Conservation (phyloP, 805 yeast species). For the Candida michaelii region DNA sequence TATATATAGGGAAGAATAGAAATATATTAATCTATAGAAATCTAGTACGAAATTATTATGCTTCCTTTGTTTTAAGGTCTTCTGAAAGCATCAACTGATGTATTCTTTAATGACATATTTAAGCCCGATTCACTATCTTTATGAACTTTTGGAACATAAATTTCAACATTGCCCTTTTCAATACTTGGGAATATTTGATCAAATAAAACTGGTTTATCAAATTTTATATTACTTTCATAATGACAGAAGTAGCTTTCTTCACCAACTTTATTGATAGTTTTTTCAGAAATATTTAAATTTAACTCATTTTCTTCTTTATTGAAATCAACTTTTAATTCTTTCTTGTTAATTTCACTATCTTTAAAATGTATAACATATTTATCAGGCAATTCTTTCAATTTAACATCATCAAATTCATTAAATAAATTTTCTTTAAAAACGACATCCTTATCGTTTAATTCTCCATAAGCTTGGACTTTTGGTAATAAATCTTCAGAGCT, state of each 20-base stretch:
- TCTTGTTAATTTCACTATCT: constrained; percentile 16
- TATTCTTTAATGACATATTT: constrained; percentile 16
- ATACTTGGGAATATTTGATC: constrained; percentile 23
- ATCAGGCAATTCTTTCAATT: constrained; percentile 24
- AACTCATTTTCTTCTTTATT: constrained; percentile 24
- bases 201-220: constrained; percentile 24
- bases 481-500: constrained; percentile 17
- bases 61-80: no score
- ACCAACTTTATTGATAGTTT: constrained; percentile 12
- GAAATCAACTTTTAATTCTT: constrained; percentile 24
- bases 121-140: constrained; percentile 11
- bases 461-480: constrained; percentile 17
- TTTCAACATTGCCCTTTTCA: constrained; percentile 19
- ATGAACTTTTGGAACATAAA: constrained; percentile 22
- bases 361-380: constrained; percentile 23
- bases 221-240: constrained; percentile 21
- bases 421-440: constrained; percentile 17
- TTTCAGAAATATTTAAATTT: constrained; percentile 18
- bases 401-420: constrained; percentile 20
- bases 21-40: constrained; percentile 2
- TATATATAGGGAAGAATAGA: no score
- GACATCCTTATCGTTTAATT: constrained; percentile 16
- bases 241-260: constrained; percentile 17
- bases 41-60: neutral
- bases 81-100: constrained; percentile 15